phyloP scores from a whole-genome alignment of 148 eudicot species.

The Beta vulgaris region DNA sequence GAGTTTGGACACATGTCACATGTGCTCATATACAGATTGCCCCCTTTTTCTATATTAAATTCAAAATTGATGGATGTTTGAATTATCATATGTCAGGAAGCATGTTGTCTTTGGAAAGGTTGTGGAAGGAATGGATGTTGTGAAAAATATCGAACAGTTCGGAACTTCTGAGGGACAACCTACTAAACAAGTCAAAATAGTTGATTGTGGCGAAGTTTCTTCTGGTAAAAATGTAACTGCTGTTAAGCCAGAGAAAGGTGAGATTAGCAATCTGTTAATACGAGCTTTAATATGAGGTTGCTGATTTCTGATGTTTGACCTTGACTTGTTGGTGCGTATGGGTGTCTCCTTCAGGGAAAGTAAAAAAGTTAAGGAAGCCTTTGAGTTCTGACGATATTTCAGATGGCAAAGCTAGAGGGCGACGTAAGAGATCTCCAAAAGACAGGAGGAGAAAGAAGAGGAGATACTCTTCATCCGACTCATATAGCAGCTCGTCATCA shows the following conservation, averaged over 20 bases:
- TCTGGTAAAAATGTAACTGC: slow-evolving; percentile 39
- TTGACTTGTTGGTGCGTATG: slow-evolving; percentile 1
- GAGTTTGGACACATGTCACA: not conserved
- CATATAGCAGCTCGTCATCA: slow-evolving; percentile 41
- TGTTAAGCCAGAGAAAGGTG: slow-evolving; percentile 63
- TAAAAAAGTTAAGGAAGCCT: slow-evolving; percentile 48
- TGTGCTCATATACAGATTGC: not conserved
- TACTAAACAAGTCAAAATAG: slow-evolving; percentile 55
- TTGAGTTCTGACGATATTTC: slow-evolving; percentile 57
- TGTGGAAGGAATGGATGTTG: slow-evolving; percentile 71
- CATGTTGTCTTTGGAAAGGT: slow-evolving; percentile 98
- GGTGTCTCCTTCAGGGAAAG: slow-evolving; percentile 45
- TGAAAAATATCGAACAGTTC: slow-evolving; percentile 73
- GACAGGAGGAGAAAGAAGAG: slow-evolving; percentile 66
- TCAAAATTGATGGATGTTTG: slow-evolving; percentile 10
- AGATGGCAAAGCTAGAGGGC: slow-evolving; percentile 50
- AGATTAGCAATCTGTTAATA: slow-evolving; percentile 7
- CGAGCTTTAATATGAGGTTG: slow-evolving; percentile 2
- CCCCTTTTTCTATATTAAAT: not conserved
- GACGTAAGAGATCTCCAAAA: slow-evolving; percentile 45
- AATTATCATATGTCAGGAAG: slow-evolving; percentile 51
- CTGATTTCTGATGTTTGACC: not conserved
- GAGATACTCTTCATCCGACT: slow-evolving; percentile 82
- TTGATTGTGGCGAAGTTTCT: slow-evolving; percentile 73
- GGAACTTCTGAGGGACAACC: slow-evolving; percentile 70